Conservation (phyloP, 768 basidiomycete species). For the Auriculariales sp. region DNA sequence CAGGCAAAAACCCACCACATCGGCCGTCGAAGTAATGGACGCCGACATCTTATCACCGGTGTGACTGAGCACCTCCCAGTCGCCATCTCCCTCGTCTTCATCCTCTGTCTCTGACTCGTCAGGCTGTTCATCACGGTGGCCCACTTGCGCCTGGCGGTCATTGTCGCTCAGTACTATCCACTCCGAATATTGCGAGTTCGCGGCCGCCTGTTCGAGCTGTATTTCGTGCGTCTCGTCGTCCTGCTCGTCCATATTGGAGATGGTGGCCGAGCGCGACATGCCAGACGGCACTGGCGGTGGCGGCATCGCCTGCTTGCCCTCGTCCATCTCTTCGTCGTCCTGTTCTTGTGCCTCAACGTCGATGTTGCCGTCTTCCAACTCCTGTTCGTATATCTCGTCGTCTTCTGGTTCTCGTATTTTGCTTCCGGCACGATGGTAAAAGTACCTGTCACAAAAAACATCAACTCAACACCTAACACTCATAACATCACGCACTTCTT, state of each 20-base stretch:
- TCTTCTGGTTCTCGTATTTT: constrained; percentile 10
- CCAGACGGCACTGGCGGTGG: neutral
- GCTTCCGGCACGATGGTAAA: constrained; percentile 36
- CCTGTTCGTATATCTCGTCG: constrained; percentile 1
- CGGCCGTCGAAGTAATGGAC: constrained; percentile 33
- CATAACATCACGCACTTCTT: constrained; percentile 38
- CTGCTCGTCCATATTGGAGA: constrained; percentile 11
- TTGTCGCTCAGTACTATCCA: constrained; percentile 18
- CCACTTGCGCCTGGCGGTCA: constrained; percentile 18
- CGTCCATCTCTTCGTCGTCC: constrained; percentile 8
- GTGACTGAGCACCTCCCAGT: constrained; percentile 5
- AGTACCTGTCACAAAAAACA: constrained; percentile 35
- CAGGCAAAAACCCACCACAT: constrained; percentile 8
- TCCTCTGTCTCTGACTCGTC: constrained; percentile 48
- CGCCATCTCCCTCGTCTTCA: constrained; percentile 51
- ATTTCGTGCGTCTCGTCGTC: constrained; percentile 14
- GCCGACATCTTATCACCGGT: too few species aligned
- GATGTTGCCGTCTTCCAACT: constrained; percentile 2
- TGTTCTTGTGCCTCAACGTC: constrained; percentile 3
- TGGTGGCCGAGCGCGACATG: constrained; percentile 4
- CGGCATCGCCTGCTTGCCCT: neutral
- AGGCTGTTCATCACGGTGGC: constrained; percentile 18
- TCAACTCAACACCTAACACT: neutral
- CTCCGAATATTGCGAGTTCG: constrained; percentile 24
- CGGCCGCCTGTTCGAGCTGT: constrained; percentile 26